These are phyloP conservation scores for Ensete ventricosum DNA, from an alignment of 176 grass and related monocot genomes.

Conservation along the genomic window DNA sequence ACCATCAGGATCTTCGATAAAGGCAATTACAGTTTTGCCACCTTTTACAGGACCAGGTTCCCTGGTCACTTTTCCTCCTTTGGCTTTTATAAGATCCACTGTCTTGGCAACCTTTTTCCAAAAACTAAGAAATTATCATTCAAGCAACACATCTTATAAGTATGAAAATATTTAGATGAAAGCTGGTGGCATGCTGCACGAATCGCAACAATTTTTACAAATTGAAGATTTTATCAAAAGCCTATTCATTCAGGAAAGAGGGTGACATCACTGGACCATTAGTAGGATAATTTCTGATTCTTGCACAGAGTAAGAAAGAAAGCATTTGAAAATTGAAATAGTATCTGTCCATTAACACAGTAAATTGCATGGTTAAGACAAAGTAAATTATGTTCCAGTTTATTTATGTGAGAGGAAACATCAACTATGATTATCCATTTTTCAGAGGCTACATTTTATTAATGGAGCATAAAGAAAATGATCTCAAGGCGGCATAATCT, in stretches of 20 bases:
- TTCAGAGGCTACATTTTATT: no score
- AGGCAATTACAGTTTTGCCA: conserved; percentile 71
- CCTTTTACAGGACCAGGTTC: conserved; percentile 87
- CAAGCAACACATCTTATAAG: neutral
- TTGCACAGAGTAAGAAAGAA: neutral
- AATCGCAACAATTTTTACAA: neutral
- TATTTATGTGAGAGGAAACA: no score
- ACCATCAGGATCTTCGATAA: conserved; percentile 91
- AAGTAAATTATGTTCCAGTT: no score
- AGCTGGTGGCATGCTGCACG: neutral
- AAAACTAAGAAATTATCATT: neutral
- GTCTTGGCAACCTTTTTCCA: conserved; percentile 67
- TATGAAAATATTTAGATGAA: neutral
- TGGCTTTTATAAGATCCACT: conserved; percentile 89
- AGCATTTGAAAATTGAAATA: neutral
- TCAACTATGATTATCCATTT: no score
- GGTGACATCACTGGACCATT: neutral
- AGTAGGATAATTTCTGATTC: neutral
- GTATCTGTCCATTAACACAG: neutral
- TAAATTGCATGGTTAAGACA: neutral
- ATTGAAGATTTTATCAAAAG: neutral
- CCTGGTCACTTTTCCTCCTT: conserved; percentile 80
- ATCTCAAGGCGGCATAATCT: no score
- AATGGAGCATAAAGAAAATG: no score
- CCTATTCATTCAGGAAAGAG: neutral